phyloP scores from a whole-genome alignment of 2,329 filamentous ascomycete genomes.

The Trichoderma pleuroti region DNA sequence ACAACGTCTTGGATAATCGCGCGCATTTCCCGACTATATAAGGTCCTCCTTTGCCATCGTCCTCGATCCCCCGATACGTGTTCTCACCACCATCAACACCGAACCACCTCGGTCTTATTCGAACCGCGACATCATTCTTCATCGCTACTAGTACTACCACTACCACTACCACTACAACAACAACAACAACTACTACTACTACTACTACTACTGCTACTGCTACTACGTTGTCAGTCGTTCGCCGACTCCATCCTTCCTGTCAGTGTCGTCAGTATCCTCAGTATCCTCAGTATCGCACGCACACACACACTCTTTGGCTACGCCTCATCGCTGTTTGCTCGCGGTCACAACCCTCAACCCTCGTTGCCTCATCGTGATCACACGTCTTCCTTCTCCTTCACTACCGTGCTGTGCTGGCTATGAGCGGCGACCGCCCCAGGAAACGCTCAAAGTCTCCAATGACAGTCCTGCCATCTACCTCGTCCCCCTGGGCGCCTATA shows the following conservation, averaged over 20 bases:
- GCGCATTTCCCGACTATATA: constrained; percentile 21
- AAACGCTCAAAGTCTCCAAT: constrained; percentile 19
- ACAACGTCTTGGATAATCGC: background rate
- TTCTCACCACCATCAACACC: background rate
- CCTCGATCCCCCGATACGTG: background rate
- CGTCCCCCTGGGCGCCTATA: background rate
- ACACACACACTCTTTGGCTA: background rate
- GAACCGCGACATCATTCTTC: background rate
- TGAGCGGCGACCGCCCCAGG: constrained; percentile 25
- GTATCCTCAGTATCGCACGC: background rate
- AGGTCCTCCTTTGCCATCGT: constrained; percentile 25
- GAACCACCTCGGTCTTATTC: background rate
- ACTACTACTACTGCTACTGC: background rate
- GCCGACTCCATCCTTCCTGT: background rate
- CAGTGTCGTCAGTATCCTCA: too few species aligned
- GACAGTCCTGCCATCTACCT: background rate
- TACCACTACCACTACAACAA: too few species aligned
- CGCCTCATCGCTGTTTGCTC: background rate
- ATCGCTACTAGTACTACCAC: background rate
- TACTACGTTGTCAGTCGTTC: too few species aligned
- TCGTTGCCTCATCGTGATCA: background rate
- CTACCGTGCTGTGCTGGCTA: background rate
- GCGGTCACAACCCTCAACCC: background rate
- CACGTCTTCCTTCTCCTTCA: background rate
- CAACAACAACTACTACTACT: too few species aligned